Conservation (phyloP, 305 asterid species). For the Nicotiana rustica region DNA sequence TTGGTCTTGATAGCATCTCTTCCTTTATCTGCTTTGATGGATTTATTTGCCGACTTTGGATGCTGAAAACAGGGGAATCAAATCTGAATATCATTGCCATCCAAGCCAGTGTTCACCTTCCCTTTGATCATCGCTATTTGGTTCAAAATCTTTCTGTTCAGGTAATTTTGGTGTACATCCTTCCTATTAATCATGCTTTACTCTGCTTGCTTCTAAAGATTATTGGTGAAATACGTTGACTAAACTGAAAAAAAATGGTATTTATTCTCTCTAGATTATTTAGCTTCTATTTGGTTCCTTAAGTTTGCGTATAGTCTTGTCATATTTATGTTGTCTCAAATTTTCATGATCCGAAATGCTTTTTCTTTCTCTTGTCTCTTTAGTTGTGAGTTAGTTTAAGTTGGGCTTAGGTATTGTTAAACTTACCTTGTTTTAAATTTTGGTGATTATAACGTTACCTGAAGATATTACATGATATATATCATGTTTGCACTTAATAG, state of each 20-base stretch:
- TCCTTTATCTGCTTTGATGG: not conserved
- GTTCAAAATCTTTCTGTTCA: conserved; percentile 88
- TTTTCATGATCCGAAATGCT: not conserved
- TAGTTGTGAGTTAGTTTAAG: not conserved
- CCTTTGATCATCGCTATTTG: conserved; percentile 76
- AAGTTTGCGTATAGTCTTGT: not conserved
- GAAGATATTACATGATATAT: not conserved
- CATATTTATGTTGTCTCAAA: not conserved
- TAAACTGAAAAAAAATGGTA: not conserved
- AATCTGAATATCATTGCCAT: conserved; percentile 72
- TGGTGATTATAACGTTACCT: not conserved
- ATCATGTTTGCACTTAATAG: not conserved
- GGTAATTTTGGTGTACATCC: conserved; percentile 53
- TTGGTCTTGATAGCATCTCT: conserved; percentile 10
- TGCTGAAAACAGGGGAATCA: conserved; percentile 68
- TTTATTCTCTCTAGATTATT: not conserved
- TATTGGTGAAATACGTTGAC: not conserved
- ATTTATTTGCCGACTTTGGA: conserved; percentile 36
- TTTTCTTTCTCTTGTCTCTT: not conserved
- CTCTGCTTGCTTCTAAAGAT: conserved; percentile 1
- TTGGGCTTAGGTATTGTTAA: not conserved
- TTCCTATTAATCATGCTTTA: conserved; percentile 27
- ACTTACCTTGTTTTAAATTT: not conserved
- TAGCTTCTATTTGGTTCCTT: conserved; percentile 2
- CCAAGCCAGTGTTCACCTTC: conserved; percentile 88